Evolutionary conservation across 2,329 filamentous ascomycete genomes (phyloP).

Genomic region (Pseudopithomyces chartarum): DNA sequence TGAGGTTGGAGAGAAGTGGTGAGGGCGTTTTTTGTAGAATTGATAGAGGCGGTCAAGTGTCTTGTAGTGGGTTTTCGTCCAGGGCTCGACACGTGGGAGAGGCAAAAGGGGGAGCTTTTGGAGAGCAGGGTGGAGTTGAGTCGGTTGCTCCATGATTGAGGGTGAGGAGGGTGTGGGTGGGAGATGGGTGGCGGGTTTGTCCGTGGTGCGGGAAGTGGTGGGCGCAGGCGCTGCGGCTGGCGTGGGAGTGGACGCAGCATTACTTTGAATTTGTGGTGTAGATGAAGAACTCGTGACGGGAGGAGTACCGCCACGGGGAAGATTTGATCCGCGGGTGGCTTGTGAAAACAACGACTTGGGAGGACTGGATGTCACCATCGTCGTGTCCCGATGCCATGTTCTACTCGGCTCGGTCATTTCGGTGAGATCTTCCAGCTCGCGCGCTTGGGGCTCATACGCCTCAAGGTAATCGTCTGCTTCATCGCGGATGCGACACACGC

Average conservation of each 20-base stretch:
- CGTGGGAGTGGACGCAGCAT: conserved; percentile 4
- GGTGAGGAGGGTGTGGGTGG: conserved; percentile 26
- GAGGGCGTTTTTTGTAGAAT: conserved; percentile 35
- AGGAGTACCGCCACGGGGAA: conserved; percentile 13
- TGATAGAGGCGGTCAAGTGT: conserved; percentile 43
- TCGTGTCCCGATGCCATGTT: conserved; percentile 22
- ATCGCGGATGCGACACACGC: conserved; percentile 35
- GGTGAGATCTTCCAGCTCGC: conserved; percentile 36
- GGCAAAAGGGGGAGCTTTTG: conserved; percentile 30
- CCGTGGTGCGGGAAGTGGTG: background rate
- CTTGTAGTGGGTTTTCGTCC: conserved; percentile 48
- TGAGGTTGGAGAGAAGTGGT: conserved; percentile 35
- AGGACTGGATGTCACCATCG: conserved; percentile 26
- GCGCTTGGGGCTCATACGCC: conserved; percentile 40
- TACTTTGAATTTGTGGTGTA: background rate
- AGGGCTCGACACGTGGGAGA: conserved; percentile 44
- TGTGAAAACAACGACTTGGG: conserved; percentile 23
- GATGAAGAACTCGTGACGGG: conserved; percentile 12
- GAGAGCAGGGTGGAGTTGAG: conserved; percentile 24
- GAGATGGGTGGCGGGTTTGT: conserved; percentile 15
- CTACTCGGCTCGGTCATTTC: conserved; percentile 43
- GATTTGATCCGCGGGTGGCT: conserved; percentile 24
- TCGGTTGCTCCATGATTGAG: conserved; percentile 20
- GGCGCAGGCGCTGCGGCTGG: conserved; percentile 6
- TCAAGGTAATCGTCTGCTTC: conserved; percentile 41